Evolutionary conservation across 768 basidiomycete species (phyloP).

Genomic region (Lentinula boryana): DNA sequence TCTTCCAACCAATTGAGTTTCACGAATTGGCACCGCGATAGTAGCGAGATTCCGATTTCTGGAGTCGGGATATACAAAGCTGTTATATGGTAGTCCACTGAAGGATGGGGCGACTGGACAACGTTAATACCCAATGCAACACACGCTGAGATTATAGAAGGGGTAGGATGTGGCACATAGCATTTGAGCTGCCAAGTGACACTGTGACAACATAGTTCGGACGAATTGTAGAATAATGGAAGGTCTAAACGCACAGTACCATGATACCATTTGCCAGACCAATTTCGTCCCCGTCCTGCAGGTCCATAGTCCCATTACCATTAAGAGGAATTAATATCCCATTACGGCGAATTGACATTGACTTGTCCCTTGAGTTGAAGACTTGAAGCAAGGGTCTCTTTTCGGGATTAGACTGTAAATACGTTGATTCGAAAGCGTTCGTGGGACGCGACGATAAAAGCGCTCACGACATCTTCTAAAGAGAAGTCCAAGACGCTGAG

Average conservation of each 20-base stretch:
- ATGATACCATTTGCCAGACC: slow-evolving; percentile 34
- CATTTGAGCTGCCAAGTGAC: slow-evolving; percentile 35
- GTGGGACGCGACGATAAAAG: not conserved
- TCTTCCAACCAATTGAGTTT: slow-evolving; percentile 66
- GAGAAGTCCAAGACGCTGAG: slow-evolving; percentile 51
- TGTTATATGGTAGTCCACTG: slow-evolving; percentile 61
- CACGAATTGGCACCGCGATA: slow-evolving; percentile 53
- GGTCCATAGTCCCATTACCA: slow-evolving; percentile 27
- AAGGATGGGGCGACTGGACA: slow-evolving; percentile 28
- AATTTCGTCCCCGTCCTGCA: slow-evolving; percentile 52
- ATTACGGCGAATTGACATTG: slow-evolving; percentile 34
- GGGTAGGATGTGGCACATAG: slow-evolving; percentile 32
- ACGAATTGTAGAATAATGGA: not conserved
- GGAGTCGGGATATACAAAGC: slow-evolving; percentile 44
- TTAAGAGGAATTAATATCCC: slow-evolving; percentile 27
- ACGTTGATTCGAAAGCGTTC: not conserved
- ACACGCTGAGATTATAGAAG: slow-evolving; percentile 36
- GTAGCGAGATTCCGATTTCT: slow-evolving; percentile 49
- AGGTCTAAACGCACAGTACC: slow-evolving; percentile 37
- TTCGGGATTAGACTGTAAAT: slow-evolving; percentile 40
- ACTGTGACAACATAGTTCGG: not conserved
- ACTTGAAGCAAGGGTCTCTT: slow-evolving; percentile 44
- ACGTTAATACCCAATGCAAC: slow-evolving; percentile 58
- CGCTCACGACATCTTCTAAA: slow-evolving; percentile 49
- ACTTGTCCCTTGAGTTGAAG: slow-evolving; percentile 41